These are phyloP conservation scores for Malassezia furfur DNA, from an alignment of 1,284 basidiomycete genomes.

Conservation along the genomic window DNA sequence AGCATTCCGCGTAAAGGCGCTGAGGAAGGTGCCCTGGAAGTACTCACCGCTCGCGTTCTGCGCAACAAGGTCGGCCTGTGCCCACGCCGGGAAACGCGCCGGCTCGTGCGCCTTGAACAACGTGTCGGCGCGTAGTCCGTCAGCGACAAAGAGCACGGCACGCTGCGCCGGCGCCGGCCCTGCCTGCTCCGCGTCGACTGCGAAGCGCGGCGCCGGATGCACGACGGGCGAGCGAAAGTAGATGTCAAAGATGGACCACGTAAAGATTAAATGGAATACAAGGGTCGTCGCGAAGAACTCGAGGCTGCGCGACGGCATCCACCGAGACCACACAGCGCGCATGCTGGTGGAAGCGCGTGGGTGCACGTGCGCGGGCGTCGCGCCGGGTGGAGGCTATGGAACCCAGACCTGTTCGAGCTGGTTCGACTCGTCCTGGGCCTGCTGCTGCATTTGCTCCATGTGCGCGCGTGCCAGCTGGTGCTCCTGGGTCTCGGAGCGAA, in stretches of 20 bases:
- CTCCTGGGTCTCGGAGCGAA: constrained; percentile 24
- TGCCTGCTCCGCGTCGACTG: constrained; percentile 1
- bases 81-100: constrained; percentile 22
- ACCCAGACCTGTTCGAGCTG: constrained; percentile 28
- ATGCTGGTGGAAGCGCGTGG: background rate
- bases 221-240: constrained; percentile 61
- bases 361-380: background rate
- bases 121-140: constrained; percentile 66
- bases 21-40: background rate
- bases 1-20: constrained; percentile 1
- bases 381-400: background rate
- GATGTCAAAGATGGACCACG: constrained; percentile 63
- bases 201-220: constrained; percentile 32
- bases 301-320: background rate
- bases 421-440: constrained; percentile 20
- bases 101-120: constrained; percentile 54
- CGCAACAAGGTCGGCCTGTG: constrained; percentile 2
- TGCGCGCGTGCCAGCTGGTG: constrained; percentile 13
- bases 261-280: constrained; percentile 35
- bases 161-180: constrained; percentile 56
- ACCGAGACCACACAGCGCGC: background rate
- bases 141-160: constrained; percentile 70
- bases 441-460: constrained; percentile 9
- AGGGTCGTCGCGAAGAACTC: constrained; percentile 51
- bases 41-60: background rate